Conservation (phyloP, 2,329 filamentous ascomycete genomes). For the Claviceps paspali region DNA sequence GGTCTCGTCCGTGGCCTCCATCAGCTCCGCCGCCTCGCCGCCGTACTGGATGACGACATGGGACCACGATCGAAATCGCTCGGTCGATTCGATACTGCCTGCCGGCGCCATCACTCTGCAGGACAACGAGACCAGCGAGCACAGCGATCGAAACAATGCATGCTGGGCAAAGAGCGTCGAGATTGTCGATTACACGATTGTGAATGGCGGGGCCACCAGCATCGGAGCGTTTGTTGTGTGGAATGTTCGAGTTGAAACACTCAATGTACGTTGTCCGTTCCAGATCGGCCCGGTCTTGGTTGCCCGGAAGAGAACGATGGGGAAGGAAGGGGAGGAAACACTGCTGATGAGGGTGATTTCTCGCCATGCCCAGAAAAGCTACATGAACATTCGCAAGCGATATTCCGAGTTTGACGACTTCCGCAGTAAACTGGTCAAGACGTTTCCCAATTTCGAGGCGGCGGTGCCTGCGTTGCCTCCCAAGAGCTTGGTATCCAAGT, state of each 20-base stretch:
- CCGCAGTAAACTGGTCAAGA: constrained; percentile 53
- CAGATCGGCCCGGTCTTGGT: too few species aligned
- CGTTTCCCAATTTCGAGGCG: constrained; percentile 70
- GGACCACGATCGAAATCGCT: constrained; percentile 24
- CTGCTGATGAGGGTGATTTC: not conserved
- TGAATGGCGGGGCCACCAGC: constrained; percentile 40
- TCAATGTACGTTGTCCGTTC: constrained; percentile 45
- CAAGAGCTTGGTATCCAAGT: constrained; percentile 81
- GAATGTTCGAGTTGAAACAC: constrained; percentile 76
- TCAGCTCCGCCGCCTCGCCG: constrained; percentile 21
- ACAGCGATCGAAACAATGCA: constrained; percentile 35
- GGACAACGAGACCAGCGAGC: constrained; percentile 42
- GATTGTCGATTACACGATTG: constrained; percentile 39
- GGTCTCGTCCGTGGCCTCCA: constrained; percentile 12
- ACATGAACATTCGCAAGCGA: constrained; percentile 50
- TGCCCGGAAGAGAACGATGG: too few species aligned
- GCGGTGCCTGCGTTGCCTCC: constrained; percentile 84
- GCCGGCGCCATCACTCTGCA: constrained; percentile 42
- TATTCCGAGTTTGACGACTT: constrained; percentile 93
- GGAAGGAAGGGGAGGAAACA: not conserved
- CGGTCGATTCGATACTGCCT: constrained; percentile 32
- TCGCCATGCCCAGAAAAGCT: constrained; percentile 46
- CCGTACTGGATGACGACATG: constrained; percentile 28
- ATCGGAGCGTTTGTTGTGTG: constrained; percentile 90
- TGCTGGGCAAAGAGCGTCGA: constrained; percentile 52